Evolutionary conservation across 2,329 filamentous ascomycete genomes (phyloP).

Genomic region (Cladobotryum mycophilum): DNA sequence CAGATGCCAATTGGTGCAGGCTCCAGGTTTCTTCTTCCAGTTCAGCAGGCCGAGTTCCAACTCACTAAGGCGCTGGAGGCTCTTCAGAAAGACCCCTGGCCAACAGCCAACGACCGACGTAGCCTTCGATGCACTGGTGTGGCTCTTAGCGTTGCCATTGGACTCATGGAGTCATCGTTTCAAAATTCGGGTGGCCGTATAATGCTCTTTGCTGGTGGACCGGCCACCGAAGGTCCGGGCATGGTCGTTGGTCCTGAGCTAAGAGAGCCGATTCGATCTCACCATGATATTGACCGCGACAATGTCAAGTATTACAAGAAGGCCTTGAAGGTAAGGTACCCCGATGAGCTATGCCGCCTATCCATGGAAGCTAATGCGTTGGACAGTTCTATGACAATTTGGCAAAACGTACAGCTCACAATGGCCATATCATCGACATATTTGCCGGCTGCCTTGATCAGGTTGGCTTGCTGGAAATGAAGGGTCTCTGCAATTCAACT

Average conservation of each 20-base stretch:
- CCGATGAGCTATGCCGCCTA: no score
- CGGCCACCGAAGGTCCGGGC: slow-evolving; percentile 91
- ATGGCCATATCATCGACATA: slow-evolving; percentile 95
- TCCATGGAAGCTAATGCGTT: background rate
- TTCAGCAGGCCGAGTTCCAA: slow-evolving; percentile 94
- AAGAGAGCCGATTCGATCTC: slow-evolving; percentile 91
- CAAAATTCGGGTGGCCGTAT: slow-evolving; percentile 91
- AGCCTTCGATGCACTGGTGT: slow-evolving; percentile 90
- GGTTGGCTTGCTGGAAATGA: slow-evolving; percentile 96
- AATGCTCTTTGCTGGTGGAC: slow-evolving; percentile 94
- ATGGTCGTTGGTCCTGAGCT: slow-evolving; percentile 95
- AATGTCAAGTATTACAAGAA: slow-evolving; percentile 99
- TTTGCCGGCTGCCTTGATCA: slow-evolving; percentile 97
- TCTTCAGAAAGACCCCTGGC: slow-evolving; percentile 95
- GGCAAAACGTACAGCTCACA: slow-evolving; percentile 90
- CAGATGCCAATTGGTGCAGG: slow-evolving; percentile 73
- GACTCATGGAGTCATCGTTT: slow-evolving; percentile 88
- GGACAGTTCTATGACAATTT: slow-evolving; percentile 84
- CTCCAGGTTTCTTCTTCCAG: slow-evolving; percentile 84
- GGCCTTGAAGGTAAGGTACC: slow-evolving; percentile 68
- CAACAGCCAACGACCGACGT: slow-evolving; percentile 87
- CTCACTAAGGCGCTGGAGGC: slow-evolving; percentile 94
- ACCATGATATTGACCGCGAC: slow-evolving; percentile 97
- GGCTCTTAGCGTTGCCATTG: slow-evolving; percentile 90
- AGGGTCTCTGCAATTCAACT: slow-evolving; percentile 89